Percentiles rank a stretch among this genome's conserved stretches.
Evolutionary conservation across 192 early-diverging fungal species (phyloP).

Genomic region (Cladochytrium replicatum): DNA sequence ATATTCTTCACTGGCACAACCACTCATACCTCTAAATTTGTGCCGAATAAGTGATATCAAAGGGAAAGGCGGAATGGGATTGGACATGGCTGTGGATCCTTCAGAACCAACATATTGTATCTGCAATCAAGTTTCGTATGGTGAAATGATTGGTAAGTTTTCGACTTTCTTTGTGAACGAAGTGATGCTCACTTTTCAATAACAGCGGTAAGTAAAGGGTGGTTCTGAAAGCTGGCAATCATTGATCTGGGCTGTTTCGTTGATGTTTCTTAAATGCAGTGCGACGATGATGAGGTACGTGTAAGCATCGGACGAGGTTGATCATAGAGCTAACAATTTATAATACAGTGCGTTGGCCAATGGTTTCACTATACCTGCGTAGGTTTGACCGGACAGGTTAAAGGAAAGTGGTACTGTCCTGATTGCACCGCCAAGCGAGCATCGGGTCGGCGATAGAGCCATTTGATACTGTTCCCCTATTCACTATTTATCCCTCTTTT

Average conservation of each 20-base stretch:
- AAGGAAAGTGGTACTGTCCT: conserved; percentile 93
- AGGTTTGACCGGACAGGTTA: conserved; percentile 72
- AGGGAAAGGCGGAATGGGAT: conserved; percentile 18
- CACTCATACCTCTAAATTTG: no score
- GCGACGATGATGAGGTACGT: conserved; percentile 72
- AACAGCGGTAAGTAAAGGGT: not conserved
- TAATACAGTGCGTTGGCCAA: conserved; percentile 81
- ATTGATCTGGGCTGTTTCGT: conserved; percentile 2
- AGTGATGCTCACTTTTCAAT: not conserved
- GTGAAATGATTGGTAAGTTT: conserved; percentile 83
- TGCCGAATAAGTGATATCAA: not conserved
- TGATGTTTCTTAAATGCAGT: conserved; percentile 12
- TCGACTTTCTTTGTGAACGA: not conserved
- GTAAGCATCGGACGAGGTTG: conserved; percentile 3
- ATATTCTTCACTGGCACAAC: no score
- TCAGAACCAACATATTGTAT: conserved; percentile 96
- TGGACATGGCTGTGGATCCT: conserved; percentile 75
- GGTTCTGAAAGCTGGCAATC: not conserved
- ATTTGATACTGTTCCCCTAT: no score
- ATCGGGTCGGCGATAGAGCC: no score
- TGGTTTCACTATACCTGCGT: conserved; percentile 98
- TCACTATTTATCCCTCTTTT: no score
- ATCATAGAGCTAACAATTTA: not conserved
- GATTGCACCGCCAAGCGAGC: no score
- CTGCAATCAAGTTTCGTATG: conserved; percentile 89